phyloP scores from a whole-genome alignment of 257 asterid species.

The Solanum neorickii region DNA sequence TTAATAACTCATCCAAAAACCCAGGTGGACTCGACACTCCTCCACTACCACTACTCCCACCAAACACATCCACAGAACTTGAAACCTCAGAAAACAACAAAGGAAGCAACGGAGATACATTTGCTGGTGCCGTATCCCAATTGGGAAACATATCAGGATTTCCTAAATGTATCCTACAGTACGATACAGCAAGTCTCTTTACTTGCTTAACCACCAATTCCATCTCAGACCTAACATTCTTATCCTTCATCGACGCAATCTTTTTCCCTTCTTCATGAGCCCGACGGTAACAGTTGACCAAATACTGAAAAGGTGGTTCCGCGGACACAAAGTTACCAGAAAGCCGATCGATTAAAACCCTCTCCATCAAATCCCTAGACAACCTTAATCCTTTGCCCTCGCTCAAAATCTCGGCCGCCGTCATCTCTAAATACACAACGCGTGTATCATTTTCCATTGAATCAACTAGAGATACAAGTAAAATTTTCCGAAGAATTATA shows the following conservation, averaged over 20 bases:
- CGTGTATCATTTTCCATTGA: constrained; percentile 66
- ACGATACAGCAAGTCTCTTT: constrained; percentile 54
- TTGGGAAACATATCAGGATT: constrained; percentile 81
- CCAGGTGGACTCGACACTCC: constrained; percentile 54
- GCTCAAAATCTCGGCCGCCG: constrained; percentile 84
- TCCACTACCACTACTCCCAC: constrained; percentile 30
- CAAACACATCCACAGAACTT: constrained; percentile 48
- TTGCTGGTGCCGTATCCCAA: constrained; percentile 23
- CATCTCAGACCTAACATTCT: constrained; percentile 46
- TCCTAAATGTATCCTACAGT: constrained; percentile 70
- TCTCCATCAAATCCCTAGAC: constrained; percentile 70
- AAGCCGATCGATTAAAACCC: constrained; percentile 74
- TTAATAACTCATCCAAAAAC: constrained; percentile 67
- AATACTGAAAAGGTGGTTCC: constrained; percentile 68
- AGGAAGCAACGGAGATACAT: constrained; percentile 59
- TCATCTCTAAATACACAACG: constrained; percentile 52
- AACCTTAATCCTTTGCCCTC: constrained; percentile 68
- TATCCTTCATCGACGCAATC: constrained; percentile 69
- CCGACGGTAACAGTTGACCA: constrained; percentile 64
- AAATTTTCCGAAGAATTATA: constrained; percentile 67
- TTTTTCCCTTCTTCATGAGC: constrained; percentile 74
- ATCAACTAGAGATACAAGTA: constrained; percentile 57
- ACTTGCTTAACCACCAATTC: constrained; percentile 64
- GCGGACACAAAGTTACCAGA: constrained; percentile 51
- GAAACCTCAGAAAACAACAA: constrained; percentile 64